These are phyloP conservation scores for Daldinia eschscholtzii DNA, from an alignment of 2,329 filamentous ascomycete species.

Conservation along the genomic window DNA sequence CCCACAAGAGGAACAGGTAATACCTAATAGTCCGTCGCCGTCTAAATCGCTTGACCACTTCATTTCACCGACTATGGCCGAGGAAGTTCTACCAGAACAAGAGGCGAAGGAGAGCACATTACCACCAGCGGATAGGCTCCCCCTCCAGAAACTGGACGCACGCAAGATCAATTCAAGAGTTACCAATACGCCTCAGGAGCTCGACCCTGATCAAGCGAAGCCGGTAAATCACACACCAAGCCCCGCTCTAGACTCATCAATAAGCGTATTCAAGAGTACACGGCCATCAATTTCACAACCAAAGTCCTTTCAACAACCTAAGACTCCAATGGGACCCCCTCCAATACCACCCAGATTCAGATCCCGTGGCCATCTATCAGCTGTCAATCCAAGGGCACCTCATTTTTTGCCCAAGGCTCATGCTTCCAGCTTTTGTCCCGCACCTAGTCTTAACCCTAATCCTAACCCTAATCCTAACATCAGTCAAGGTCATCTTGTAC, in stretches of 20 bases:
- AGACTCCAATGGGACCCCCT: constrained; percentile 47
- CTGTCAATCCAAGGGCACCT: constrained; percentile 31
- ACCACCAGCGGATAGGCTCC: constrained; percentile 21
- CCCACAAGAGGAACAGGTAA: constrained; percentile 11
- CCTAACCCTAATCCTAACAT: constrained; percentile 4
- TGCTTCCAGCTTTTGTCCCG: constrained; percentile 16
- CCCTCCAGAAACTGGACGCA: constrained; percentile 28
- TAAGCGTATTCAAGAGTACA: constrained; percentile 9
- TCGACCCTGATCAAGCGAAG: not conserved
- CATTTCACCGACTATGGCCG: constrained; percentile 7
- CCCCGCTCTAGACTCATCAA: constrained; percentile 9
- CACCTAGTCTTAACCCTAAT: not conserved
- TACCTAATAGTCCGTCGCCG: constrained; percentile 7
- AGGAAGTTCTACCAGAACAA: constrained; percentile 17
- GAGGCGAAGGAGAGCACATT: constrained; percentile 31
- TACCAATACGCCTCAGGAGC: constrained; percentile 12
- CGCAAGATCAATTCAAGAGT: constrained; percentile 29
- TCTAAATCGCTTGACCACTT: constrained; percentile 20
- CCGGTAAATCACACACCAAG: not conserved
- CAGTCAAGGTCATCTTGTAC: constrained; percentile 2
- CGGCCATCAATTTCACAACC: constrained; percentile 20
- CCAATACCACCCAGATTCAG: constrained; percentile 48
- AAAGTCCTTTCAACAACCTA: constrained; percentile 36
- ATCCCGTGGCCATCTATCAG: constrained; percentile 22
- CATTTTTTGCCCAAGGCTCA: constrained; percentile 42